These are phyloP conservation scores for Sonneratia caseolaris DNA, from an alignment of 345 rosid species.

Conservation along the genomic window DNA sequence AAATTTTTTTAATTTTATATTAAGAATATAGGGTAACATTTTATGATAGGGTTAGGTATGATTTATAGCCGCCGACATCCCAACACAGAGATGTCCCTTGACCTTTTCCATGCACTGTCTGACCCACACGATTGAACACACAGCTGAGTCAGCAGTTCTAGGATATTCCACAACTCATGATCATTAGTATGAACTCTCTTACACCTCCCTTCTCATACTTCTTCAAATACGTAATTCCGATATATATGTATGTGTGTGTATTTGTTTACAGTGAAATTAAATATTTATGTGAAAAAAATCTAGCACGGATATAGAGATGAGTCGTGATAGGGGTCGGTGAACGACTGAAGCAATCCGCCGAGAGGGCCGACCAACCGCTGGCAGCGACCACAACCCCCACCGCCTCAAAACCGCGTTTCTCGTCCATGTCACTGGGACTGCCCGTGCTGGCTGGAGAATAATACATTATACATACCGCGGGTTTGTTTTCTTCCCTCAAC, in stretches of 20 bases:
- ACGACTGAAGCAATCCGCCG: not conserved
- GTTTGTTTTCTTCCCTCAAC: not conserved
- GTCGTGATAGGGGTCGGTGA: not conserved
- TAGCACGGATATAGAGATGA: not conserved
- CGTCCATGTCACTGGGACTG: not conserved
- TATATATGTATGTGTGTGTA: not conserved
- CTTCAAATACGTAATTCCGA: not conserved
- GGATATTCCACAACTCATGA: not conserved
- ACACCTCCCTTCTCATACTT: not conserved
- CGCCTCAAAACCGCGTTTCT: slow-evolving; percentile 2
- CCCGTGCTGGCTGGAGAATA: not conserved
- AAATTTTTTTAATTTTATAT: no score
- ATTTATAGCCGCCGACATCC: not conserved
- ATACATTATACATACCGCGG: not conserved
- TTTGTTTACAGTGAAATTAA: not conserved
- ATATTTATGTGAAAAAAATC: not conserved
- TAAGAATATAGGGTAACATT: no score
- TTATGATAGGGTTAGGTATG: no score
- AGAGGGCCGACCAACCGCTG: not conserved
- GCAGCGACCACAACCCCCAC: not conserved
- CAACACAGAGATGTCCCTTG: not conserved
- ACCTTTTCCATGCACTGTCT: not conserved
- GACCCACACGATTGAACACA: not conserved
- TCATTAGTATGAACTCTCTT: not conserved
- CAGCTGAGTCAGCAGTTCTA: not conserved